Conservation (phyloP, 1,139 yeast genomes). For the Saccharomycopsis hybrid region DNA sequence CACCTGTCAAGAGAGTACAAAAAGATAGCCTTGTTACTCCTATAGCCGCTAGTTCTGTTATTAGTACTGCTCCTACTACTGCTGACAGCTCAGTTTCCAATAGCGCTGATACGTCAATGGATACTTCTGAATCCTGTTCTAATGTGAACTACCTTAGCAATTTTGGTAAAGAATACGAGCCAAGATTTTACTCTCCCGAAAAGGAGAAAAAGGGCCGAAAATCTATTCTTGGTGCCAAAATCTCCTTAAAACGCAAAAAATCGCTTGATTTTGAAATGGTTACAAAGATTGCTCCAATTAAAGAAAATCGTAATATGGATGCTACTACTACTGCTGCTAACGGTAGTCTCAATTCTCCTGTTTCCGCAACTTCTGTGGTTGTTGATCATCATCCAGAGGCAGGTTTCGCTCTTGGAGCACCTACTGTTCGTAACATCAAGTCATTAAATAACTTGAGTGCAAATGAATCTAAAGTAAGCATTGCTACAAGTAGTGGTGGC, state of each 20-base stretch:
- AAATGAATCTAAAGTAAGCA: not conserved
- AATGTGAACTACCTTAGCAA: not conserved
- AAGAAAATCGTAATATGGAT: too few relatives aligned
- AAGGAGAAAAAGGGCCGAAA: constrained; percentile 1
- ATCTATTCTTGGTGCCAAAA: not conserved
- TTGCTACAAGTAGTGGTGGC: not conserved
- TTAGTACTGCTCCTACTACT: not conserved
- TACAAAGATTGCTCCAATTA: constrained; percentile 1
- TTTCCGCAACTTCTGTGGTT: not conserved
- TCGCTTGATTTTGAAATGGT: constrained; percentile 17
- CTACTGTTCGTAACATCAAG: not conserved
- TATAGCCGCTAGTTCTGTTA: too few relatives aligned
- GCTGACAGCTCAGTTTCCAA: not conserved
- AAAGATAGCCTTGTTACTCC: too few relatives aligned
- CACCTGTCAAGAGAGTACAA: too few relatives aligned
- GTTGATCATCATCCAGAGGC: not conserved
- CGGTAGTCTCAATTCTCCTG: not conserved
- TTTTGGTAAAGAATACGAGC: constrained; percentile 17
- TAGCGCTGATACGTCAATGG: not conserved
- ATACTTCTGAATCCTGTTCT: not conserved
- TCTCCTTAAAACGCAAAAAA: constrained; percentile 14
- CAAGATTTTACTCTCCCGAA: constrained; percentile 12
- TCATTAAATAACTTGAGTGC: not conserved
- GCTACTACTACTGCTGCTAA: too few relatives aligned
- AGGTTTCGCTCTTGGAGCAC: not conserved